Evolutionary conservation across 371 early-diverging fungal species (phyloP).

Genomic region (Rhizopus sp.): DNA sequence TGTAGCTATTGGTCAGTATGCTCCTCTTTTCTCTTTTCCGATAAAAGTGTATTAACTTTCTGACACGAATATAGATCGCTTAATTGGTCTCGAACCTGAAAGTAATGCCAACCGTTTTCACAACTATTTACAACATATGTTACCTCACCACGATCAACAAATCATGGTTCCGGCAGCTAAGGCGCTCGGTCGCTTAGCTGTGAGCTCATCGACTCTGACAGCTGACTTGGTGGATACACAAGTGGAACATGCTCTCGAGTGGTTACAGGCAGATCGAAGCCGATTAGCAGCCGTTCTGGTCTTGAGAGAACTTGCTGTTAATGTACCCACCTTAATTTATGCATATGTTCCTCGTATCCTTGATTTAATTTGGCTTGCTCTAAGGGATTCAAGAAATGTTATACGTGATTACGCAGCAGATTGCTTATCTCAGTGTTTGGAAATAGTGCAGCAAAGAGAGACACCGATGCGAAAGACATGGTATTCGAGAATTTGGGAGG

Average conservation of each 20-base stretch:
- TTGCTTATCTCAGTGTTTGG: constrained; percentile 81
- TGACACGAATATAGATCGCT: constrained; percentile 57
- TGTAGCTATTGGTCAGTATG: constrained; percentile 64
- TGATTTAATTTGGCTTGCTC: constrained; percentile 85
- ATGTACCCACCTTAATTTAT: constrained; percentile 87
- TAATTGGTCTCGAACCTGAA: constrained; percentile 86
- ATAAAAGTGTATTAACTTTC: background rate
- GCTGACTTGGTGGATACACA: constrained; percentile 88
- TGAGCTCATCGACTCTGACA: constrained; percentile 76
- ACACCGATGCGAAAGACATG: constrained; percentile 66
- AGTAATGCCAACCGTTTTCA: constrained; percentile 88
- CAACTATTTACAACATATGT: constrained; percentile 81
- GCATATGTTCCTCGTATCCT: constrained; percentile 84
- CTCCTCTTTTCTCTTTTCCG: background rate
- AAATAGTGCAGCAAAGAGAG: constrained; percentile 84
- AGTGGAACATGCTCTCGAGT: constrained; percentile 87
- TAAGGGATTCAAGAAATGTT: constrained; percentile 80
- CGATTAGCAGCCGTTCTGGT: constrained; percentile 90
- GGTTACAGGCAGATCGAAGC: constrained; percentile 85
- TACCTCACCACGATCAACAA: constrained; percentile 82
- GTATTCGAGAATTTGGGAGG: constrained; percentile 86
- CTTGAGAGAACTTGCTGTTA: constrained; percentile 79
- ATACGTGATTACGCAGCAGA: constrained; percentile 91
- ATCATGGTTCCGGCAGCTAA: constrained; percentile 84
- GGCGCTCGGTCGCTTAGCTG: constrained; percentile 80